Evolutionary conservation across 176 grass and related monocot genomes (phyloP).

Genomic region (Rhipidocladum racemiflorum): DNA sequence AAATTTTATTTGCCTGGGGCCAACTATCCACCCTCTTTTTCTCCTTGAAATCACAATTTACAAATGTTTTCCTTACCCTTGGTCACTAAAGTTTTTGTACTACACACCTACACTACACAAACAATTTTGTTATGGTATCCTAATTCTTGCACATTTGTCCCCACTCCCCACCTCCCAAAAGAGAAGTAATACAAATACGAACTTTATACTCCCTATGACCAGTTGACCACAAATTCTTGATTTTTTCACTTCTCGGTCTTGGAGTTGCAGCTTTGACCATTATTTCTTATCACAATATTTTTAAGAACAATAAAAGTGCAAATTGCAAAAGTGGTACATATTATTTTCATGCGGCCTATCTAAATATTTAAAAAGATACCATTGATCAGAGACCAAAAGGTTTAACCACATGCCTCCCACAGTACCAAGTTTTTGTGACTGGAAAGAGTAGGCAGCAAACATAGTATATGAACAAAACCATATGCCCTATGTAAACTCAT

Average conservation of each 20-base stretch:
- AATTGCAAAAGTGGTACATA: background rate
- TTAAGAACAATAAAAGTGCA: background rate
- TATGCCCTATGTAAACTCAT: background rate
- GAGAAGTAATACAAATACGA: background rate
- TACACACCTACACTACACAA: background rate
- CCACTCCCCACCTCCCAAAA: background rate
- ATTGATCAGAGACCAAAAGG: background rate
- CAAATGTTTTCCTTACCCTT: background rate
- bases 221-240: background rate
- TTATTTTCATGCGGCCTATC: background rate
- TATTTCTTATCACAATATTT: background rate
- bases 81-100: background rate
- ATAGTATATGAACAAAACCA: constrained; percentile 8
- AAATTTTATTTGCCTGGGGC: background rate
- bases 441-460: background rate
- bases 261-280: too few relatives aligned
- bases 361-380: constrained; percentile 21
- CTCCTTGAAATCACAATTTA: background rate
- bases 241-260: background rate
- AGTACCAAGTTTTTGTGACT: constrained; percentile 11
- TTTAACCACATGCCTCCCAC: background rate
- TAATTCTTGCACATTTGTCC: background rate
- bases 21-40: background rate
- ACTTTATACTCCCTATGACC: background rate
- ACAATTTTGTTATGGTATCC: background rate